phyloP scores from a whole-genome alignment of 805 yeast genomes.

The Ogataea trehaloabstinens region DNA sequence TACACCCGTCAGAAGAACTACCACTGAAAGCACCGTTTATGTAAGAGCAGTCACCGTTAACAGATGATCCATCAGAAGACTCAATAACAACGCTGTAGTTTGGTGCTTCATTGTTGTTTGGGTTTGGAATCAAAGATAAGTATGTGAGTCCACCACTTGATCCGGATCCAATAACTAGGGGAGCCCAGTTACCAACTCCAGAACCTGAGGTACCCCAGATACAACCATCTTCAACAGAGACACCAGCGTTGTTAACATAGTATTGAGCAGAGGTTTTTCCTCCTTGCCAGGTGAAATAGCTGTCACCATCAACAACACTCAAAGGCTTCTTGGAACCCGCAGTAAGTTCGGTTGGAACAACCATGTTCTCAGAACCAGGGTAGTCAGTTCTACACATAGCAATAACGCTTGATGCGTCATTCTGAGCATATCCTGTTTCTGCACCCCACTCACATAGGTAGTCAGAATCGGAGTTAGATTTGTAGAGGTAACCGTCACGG shows the following conservation, averaged over 20 bases:
- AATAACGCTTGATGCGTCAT: constrained; percentile 60
- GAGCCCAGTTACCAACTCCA: constrained; percentile 97
- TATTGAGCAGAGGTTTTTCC: constrained; percentile 88
- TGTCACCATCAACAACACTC: constrained; percentile 74
- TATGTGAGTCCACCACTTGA: constrained; percentile 68
- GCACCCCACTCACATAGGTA: constrained; percentile 88
- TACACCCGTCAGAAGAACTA: constrained; percentile 72
- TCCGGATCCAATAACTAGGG: constrained; percentile 93
- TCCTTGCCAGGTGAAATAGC: constrained; percentile 82
- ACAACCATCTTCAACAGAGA: constrained; percentile 86
- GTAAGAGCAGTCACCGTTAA: constrained; percentile 42
- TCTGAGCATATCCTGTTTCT: constrained; percentile 64
- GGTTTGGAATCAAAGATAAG: constrained; percentile 91
- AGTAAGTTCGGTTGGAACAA: constrained; percentile 78
- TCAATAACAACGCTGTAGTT: constrained; percentile 51
- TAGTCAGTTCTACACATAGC: constrained; percentile 98
- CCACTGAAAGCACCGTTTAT: constrained; percentile 48
- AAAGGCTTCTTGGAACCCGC: constrained; percentile 67
- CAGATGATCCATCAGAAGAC: constrained; percentile 35
- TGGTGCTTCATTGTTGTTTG: constrained; percentile 70
- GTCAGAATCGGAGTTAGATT: constrained; percentile 63
- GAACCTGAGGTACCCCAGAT: constrained; percentile 84
- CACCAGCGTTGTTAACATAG: constrained; percentile 97
- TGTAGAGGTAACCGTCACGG: constrained; percentile 80
- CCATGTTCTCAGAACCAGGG: constrained; percentile 99